Base-by-base conservation (phyloP, 208 protist species). In the Trypanosoma vivax region DNA sequence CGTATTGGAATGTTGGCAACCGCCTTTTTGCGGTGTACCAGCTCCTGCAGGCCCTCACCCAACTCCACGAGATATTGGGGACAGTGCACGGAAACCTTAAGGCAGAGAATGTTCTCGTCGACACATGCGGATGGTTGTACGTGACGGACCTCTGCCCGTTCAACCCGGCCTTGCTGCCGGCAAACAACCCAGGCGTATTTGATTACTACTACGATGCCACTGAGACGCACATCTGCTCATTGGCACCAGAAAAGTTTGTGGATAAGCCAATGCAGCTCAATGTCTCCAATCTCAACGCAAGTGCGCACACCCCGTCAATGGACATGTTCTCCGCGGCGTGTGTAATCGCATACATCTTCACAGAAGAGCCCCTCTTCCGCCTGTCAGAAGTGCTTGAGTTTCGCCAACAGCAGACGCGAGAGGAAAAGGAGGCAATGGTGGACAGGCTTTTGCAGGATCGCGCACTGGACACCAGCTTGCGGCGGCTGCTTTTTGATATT, bases 181-280 rank as follows among this genome's bases (percentile, higher is more conserved):
- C 70, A 0, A 73, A 88, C 64, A 88, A 90, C 50, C 83, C 83
- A 0, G 70, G 79, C 2, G 42, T 88, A 18, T 95, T 90, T 51
- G 65, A 81, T 29, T 93, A 91, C 55, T 95, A 83, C 67, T 96
- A 95, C 56, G 82, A 95, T 51, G 89, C 79, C 0, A 82, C 84
- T 23, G 86, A 92, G 53, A 79, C 65, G 9, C 74, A 76, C 34
- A 62, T 73, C 13, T 96, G 91, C 68, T 90, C 65, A 43, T 43
- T 90, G 18, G 83, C 83, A 7, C 88, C 88, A 9, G 91, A 96
- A 59, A 88, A 94, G 42, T 93, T 95, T 60, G 55, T 63, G 33
- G 71, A 85, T 21, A 37, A 38, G 10, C 38, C 56, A 23, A 2
- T 41, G 23, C 28, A 18, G 13, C 70, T 66, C 21, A 73, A 65